Percentiles rank a stretch among this genome's conserved stretches.
Conservation (phyloP, 768 basidiomycete genomes). For the Termitomyces sp. region DNA sequence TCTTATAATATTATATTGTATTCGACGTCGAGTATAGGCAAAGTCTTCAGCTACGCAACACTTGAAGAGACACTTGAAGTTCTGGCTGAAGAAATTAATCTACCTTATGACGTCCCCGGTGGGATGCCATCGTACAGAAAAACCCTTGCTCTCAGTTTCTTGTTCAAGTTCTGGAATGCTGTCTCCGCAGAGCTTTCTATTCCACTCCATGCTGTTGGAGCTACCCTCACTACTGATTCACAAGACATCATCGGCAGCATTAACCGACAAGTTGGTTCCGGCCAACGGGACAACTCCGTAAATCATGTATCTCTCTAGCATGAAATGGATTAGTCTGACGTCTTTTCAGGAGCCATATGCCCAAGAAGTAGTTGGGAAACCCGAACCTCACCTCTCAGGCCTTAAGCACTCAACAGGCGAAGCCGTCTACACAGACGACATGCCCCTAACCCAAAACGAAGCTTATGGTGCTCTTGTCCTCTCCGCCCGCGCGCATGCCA, state of each 20-base stretch:
- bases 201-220: neutral
- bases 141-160: constrained; percentile 13
- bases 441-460: constrained; percentile 9
- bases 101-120: constrained; percentile 11
- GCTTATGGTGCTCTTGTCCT: constrained; percentile 11
- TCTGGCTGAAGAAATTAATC: constrained; percentile 8
- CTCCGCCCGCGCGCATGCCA: constrained; percentile 8
- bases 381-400: constrained; percentile 12
- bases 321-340: neutral
- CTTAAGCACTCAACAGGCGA: constrained; percentile 13
- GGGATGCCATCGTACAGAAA: constrained; percentile 13
- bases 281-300: constrained; percentile 12
- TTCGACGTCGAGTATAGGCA: neutral
- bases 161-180: constrained; percentile 14
- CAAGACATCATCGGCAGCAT: constrained; percentile 9
- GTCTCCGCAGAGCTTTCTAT: constrained; percentile 9
- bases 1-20: neutral
- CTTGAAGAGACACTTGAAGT: constrained; percentile 7
- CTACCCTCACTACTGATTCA: neutral
- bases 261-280: constrained; percentile 5
- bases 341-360: constrained; percentile 11
- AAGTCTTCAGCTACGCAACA: constrained; percentile 6
- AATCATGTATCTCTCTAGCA: neutral
- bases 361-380: constrained; percentile 13
- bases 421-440: constrained; percentile 13